Evolutionary conservation across 2,329 filamentous ascomycete genomes (phyloP).

Genomic region (Colletotrichum sp.): DNA sequence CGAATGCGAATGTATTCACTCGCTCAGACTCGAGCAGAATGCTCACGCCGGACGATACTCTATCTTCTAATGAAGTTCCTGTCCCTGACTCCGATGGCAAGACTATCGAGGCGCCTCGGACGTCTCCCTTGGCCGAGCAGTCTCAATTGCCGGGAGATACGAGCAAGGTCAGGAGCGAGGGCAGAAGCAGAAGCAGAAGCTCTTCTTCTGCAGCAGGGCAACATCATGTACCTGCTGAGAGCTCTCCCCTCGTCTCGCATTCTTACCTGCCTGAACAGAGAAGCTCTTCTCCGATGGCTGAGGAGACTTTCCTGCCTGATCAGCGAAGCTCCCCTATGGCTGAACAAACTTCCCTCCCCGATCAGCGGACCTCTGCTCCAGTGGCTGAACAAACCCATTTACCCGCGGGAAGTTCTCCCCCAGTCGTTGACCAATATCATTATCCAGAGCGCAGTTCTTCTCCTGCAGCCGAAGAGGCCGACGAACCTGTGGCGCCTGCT

Average conservation of each 20-base stretch:
- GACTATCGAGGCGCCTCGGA: conserved; percentile 5
- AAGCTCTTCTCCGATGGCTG: background rate
- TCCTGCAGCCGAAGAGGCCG: background rate
- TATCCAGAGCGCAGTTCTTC: background rate
- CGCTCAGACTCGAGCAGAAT: conserved; percentile 48
- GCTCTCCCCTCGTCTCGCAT: background rate
- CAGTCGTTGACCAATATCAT: background rate
- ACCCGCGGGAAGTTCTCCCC: background rate
- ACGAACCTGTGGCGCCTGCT: background rate
- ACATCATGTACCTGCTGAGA: background rate
- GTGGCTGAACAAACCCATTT: background rate
- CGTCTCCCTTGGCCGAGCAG: background rate
- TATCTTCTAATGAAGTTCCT: conserved; percentile 34
- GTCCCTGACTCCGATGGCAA: conserved; percentile 15
- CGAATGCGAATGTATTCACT: conserved; percentile 34
- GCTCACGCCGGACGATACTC: conserved; percentile 59
- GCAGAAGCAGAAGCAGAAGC: background rate
- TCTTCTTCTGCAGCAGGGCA: background rate
- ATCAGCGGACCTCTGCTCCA: background rate
- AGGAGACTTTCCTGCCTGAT: background rate
- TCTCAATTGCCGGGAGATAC: background rate
- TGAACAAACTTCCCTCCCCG: background rate
- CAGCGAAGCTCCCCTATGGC: background rate
- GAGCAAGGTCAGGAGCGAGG: background rate
- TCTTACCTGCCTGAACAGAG: background rate